Evolutionary conservation across 176 grass and related monocot genomes (phyloP).

Genomic region (Urochloa ruziziensis): DNA sequence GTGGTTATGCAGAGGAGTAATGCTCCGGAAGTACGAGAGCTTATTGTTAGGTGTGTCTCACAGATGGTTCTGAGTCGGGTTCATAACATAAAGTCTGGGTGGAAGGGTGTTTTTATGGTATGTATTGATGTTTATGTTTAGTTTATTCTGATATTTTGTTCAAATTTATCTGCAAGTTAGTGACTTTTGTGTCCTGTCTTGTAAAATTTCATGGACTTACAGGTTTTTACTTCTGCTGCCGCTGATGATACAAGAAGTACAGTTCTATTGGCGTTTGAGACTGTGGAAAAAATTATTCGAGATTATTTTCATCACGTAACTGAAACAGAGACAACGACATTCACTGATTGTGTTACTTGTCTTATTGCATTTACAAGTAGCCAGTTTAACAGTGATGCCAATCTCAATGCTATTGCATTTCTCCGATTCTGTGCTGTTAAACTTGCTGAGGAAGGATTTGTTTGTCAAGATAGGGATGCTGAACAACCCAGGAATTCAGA

Average conservation of each 20-base stretch:
- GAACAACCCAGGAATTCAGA: slow-evolving; percentile 41
- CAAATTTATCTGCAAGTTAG: not conserved
- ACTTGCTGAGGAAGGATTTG: slow-evolving; percentile 83
- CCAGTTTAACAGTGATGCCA: slow-evolving; percentile 91
- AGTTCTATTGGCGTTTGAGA: slow-evolving; percentile 93
- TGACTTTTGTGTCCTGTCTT: not conserved
- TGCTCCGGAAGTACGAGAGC: slow-evolving; percentile 81
- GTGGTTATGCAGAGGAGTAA: slow-evolving; percentile 88
- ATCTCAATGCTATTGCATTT: slow-evolving; percentile 96
- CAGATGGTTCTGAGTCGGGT: slow-evolving; percentile 96
- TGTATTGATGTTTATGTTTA: slow-evolving; percentile 2
- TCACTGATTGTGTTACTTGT: slow-evolving; percentile 94
- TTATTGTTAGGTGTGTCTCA: slow-evolving; percentile 95
- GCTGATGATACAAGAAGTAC: slow-evolving; percentile 79
- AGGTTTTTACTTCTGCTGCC: slow-evolving; percentile 87
- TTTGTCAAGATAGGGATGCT: slow-evolving; percentile 52
- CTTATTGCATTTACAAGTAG: slow-evolving; percentile 93
- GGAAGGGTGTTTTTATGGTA: slow-evolving; percentile 97
- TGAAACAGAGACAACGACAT: slow-evolving; percentile 88
- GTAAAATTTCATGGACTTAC: slow-evolving; percentile 20
- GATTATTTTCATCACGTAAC: slow-evolving; percentile 97
- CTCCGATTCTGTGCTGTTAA: slow-evolving; percentile 95
- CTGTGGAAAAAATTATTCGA: slow-evolving; percentile 92
- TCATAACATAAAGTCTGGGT: slow-evolving; percentile 94
- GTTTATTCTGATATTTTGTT: not conserved